Base-by-base conservation (phyloP, 495 filamentous ascomycete species). In the Clohesyomyces aquaticus region DNA sequence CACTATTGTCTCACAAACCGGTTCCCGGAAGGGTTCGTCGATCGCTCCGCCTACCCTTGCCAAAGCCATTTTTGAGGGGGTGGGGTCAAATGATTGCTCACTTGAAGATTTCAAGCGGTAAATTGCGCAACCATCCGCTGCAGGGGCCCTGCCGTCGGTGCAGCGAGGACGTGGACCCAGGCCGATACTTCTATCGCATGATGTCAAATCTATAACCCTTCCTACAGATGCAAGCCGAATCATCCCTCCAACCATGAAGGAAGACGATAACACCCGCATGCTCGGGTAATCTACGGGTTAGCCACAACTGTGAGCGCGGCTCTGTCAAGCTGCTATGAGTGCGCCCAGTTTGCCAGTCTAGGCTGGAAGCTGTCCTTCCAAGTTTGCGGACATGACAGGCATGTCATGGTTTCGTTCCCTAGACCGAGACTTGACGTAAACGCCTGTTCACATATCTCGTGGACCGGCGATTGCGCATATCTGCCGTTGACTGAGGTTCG, bases 51-150 rank as follows among this genome's bases (percentile, higher is more conserved):
- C 6, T 38, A 38, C 32, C 32, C 32, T 14, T 38, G 32, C 14
- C 6, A 14, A 38, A 38, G 32, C 32, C 32, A 38, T 6, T 38
- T 38, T 14, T 38, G n/a, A n/a, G n/a, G n/a, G n/a, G n/a, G n/a
- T n/a, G n/a, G n/a, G n/a, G n/a, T n/a, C n/a, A n/a, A n/a, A n/a
- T n/a, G n/a, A n/a, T n/a, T n/a, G n/a, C n/a, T n/a, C n/a, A 38
- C 14, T 38, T 14, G 6, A 38, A 38, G 32, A 38, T 38, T 38
- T 38, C 32, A 38, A 38, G 32, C 32, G 32, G 14, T 14, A 38
- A 38, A 38, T 38, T 38, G 32, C 32, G 32, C 32, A 38, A 38
- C 32, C 32, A n/a, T n/a, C n/a, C n/a, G n/a, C n/a, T n/a, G n/a
- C n/a, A n/a, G n/a, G n/a, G n/a, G n/a, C n/a, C n/a, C n/a, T n/a